phyloP scores from a whole-genome alignment of 108 stramenopile genomes.

The Cyclotella cryptica region DNA sequence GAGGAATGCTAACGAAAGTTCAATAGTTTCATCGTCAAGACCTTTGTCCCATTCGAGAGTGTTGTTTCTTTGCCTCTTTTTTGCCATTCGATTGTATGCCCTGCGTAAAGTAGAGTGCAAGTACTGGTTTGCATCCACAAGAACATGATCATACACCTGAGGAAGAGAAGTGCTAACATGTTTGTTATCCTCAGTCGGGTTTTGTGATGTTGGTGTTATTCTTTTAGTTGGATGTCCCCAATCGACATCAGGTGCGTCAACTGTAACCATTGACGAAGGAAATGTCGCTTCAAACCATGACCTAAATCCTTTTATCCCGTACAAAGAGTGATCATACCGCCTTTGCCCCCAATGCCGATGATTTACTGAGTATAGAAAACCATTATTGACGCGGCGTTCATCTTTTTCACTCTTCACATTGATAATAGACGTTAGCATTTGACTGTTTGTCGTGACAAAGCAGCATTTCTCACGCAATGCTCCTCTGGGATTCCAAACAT shows the following conservation, averaged over 20 bases:
- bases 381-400: too few relatives aligned
- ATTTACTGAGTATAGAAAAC: too few relatives aligned
- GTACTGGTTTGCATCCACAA: conserved; percentile 91
- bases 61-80: neutral
- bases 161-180: conserved; percentile 6
- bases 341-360: too few relatives aligned
- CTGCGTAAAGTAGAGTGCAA: conserved; percentile 68
- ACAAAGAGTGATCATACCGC: conserved; percentile 21
- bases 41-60: conserved; percentile 9
- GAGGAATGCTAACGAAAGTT: conserved; percentile 58
- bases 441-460: too few relatives aligned
- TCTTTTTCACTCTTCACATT: too few relatives aligned
- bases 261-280: conserved; percentile 62
- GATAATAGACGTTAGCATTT: too few relatives aligned
- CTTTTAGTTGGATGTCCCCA: neutral
- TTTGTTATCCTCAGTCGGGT: neutral
- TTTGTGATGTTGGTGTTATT: neutral
- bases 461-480: too few relatives aligned
- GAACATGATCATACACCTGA: conserved; percentile 85
- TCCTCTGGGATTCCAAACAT: too few relatives aligned
- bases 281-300: conserved; percentile 82
- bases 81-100: conserved; percentile 42
- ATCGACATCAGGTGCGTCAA: conserved; percentile 24
- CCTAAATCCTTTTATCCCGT: conserved; percentile 85
- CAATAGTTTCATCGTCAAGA: conserved; percentile 44